phyloP scores from a whole-genome alignment of 2,329 filamentous ascomycete genomes.

The Colletotrichum coccodes region DNA sequence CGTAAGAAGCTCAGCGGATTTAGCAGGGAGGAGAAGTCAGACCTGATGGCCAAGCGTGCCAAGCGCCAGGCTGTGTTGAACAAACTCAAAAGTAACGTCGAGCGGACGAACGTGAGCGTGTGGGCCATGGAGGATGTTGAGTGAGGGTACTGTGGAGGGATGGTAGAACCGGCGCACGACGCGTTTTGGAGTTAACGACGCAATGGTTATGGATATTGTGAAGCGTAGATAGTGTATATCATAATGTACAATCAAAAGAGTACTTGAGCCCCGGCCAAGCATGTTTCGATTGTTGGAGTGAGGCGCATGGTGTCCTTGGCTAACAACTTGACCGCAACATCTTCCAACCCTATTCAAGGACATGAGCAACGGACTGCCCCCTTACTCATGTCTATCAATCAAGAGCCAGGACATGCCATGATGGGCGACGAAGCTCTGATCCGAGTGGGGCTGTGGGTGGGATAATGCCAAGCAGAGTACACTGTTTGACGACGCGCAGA shows the following conservation, averaged over 20 bases:
- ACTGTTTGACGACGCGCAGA: no score
- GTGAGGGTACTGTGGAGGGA: conserved; percentile 37
- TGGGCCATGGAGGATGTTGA: conserved; percentile 61
- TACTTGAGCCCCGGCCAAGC: not conserved
- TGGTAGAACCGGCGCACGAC: not conserved
- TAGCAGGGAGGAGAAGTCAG: conserved; percentile 66
- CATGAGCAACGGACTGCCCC: no score
- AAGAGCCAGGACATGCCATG: no score
- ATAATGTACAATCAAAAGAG: conserved; percentile 30
- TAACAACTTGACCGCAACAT: no score
- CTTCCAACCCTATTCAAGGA: no score
- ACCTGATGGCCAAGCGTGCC: conserved; percentile 63
- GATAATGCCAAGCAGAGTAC: no score
- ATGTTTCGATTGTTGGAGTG: no score
- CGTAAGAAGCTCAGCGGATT: conserved; percentile 72
- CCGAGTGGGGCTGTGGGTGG: no score
- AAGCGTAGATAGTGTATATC: conserved; percentile 29
- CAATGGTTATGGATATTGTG: conserved; percentile 14
- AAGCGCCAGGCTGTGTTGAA: conserved; percentile 62
- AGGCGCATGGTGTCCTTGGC: no score
- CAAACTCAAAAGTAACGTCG: conserved; percentile 60
- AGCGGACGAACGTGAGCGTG: conserved; percentile 60
- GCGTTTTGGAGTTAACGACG: conserved; percentile 12
- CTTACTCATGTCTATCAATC: no score
- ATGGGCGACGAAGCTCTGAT: no score